A percentile compares a stretch with the other conserved stretches of the same genome.
Evolutionary conservation across 164 flowering plant species (phyloP).

Genomic region (Protea cynaroides): DNA sequence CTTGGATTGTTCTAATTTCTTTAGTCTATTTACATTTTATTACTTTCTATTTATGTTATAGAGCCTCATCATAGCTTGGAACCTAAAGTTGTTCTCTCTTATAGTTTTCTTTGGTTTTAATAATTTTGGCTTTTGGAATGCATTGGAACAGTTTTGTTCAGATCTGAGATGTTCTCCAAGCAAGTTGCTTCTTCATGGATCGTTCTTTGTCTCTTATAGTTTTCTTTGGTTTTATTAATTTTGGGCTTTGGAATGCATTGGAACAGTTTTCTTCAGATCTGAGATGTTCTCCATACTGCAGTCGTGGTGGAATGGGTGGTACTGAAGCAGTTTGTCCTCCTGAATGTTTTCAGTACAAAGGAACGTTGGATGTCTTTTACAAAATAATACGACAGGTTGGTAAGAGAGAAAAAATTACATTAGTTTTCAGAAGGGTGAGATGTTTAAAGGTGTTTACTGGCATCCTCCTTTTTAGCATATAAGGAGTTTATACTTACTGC

Average conservation of each 20-base stretch:
- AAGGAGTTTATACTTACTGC: too few species aligned
- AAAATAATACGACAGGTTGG: conserved; percentile 86
- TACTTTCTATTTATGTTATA: conserved; percentile 45
- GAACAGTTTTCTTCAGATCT: conserved; percentile 82
- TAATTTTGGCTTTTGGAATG: conserved; percentile 1
- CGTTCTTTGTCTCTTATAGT: too few species aligned
- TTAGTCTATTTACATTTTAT: conserved; percentile 30
- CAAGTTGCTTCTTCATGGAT: too few species aligned
- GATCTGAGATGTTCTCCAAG: conserved; percentile 88
- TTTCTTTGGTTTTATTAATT: not conserved
- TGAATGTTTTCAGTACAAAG: conserved; percentile 93
- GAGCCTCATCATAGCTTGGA: conserved; percentile 31
- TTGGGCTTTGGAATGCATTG: conserved; percentile 7
- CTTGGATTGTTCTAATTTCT: conserved; percentile 38
- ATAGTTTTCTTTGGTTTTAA: not conserved
- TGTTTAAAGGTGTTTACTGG: not conserved
- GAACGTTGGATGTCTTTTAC: conserved; percentile 84
- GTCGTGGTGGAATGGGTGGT: conserved; percentile 77
- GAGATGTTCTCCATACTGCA: conserved; percentile 85
- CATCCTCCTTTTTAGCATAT: not conserved
- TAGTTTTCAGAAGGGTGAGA: not conserved
- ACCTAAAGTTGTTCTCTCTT: not conserved
- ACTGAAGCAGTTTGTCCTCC: conserved; percentile 79
- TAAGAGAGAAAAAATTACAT: not conserved
- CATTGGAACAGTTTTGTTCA: conserved; percentile 65